Evolutionary conservation across 1,284 basidiomycete species (phyloP), one percentile per base, ranked within the genome.

Genomic region (Agaricales sp.): DNA sequence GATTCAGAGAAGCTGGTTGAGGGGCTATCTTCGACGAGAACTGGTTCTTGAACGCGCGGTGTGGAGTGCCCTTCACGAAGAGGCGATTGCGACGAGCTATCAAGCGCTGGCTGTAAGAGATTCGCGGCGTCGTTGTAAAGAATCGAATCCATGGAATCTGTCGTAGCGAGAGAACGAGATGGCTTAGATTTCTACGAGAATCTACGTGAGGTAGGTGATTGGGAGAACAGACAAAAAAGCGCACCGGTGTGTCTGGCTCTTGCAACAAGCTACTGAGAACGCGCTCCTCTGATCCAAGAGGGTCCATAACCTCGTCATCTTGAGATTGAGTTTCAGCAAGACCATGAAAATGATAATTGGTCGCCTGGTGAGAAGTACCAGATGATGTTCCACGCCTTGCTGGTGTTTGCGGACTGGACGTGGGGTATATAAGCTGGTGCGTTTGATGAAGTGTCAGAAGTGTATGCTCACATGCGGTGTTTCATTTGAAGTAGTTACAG

Each of bases 301-400:
- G 8, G 16, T 4, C 39, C 18, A 41, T n/a, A 4, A 41, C 6
- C 8, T 51, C 52, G 19, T 60, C 57, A 30, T 61, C 55, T 12
- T 64, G 63, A 12, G 22, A 30, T 55, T 80, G 73, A 0, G 75
- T 76, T 11, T 62, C 57, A 4, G 71, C 74, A 13, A 82, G 65
- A 6, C 74, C 77, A 51, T 76, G 70, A 50, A 78, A 69, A 55
- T 76, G 71, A 61, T 82, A 81, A 48, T 67, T 67, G 26, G 73
- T 66, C 18, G 62, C 45, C 47, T 60, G 52, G 48, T 57, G 55
- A 43, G 62, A 56, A 48, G 59, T 60, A 16, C 62, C 60, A 8
- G 64, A 52, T 25, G 50, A 63, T 25, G 66, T 63, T 20, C 65
- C 26, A 59, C 55, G 23, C 41, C 18, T n/a, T 48, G n/a, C 60